Base-by-base conservation (phyloP, 192 early-diverging fungal species). In the Funneliformis geosporum region DNA sequence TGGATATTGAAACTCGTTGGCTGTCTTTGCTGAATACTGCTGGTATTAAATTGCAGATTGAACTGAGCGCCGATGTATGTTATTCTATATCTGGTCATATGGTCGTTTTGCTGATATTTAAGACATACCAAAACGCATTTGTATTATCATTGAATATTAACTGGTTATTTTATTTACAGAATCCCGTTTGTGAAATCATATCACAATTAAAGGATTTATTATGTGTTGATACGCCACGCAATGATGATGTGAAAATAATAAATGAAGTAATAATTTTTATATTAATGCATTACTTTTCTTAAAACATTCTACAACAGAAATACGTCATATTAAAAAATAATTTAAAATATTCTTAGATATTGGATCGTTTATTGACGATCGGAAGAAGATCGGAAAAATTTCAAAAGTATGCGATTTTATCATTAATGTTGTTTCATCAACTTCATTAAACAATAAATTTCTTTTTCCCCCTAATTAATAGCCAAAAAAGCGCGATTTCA, bases 401-500 rank as follows among this genome's bases (percentile, higher is more conserved):
- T 76, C 18, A 64, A 76, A 40, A 65, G 75, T 76, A 76, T 18
- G 28, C 1, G 4, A 50, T 12, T n/a, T 25, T 61, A 27, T 38
- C 33, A 38, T 28, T 73, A 10, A 7, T 46, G 46, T 28, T 75
- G 42, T 42, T 39, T 60, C 8, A 33, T 25, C 25, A 65, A 12
- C 18, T 16, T 46, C 4, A 28, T 23, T 65, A 39, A 38, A 10
- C 33, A 33, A 33, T 18, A n/a, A n/a, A n/a, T 60, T 59, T 60
- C 18, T 3, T n/a, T n/a, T 50, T 16, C 21, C 8, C 28, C 6
- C 14, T 69, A 69, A 46, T 11, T 33, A 40, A 25, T 27, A 79
- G 77, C 43, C 77, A 79, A 79, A 79, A 70, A 59, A 42, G 42
- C n/a, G 65, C 77, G 7, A 27, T 33, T n/a, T 9, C 33, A 3